These are phyloP conservation scores for Monilinia aucupariae DNA, from an alignment of 2,329 filamentous ascomycete species.

Conservation along the genomic window DNA sequence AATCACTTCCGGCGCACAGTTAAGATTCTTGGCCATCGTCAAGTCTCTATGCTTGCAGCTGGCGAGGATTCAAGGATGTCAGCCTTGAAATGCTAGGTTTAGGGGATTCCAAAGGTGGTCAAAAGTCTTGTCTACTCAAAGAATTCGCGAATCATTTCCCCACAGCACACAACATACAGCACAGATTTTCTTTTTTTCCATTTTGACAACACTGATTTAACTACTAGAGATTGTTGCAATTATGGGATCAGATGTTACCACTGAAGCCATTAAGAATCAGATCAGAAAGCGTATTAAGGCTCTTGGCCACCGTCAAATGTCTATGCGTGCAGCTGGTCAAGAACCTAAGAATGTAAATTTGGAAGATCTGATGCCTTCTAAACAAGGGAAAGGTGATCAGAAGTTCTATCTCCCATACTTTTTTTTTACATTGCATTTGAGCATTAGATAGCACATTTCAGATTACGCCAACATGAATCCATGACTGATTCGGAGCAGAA, in stretches of 20 bases:
- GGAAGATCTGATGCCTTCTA: conserved; percentile 11
- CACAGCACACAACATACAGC: neutral
- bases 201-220: neutral
- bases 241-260: conserved; percentile 28
- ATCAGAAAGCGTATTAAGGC: conserved; percentile 41
- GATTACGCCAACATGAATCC: neutral
- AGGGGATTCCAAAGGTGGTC: conserved; percentile 15
- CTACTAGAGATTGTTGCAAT: conserved; percentile 20
- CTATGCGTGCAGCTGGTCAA: conserved; percentile 42
- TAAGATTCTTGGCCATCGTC: conserved; percentile 47
- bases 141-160: neutral
- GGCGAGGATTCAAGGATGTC: conserved; percentile 40
- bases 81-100: conserved; percentile 20
- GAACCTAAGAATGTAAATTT: conserved; percentile 35
- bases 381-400: conserved; percentile 16
- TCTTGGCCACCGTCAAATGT: conserved; percentile 45
- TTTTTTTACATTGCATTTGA: neutral
- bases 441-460: neutral
- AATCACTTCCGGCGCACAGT: conserved; percentile 33
- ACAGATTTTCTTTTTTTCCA: neutral
- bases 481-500: conserved; percentile 8
- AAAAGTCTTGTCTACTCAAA: neutral
- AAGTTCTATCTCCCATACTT: neutral
- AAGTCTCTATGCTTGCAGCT: conserved; percentile 42
- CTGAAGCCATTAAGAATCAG: conserved; percentile 26